Conservation (phyloP, 805 yeast genomes). For the Cyberlindnera veronae region DNA sequence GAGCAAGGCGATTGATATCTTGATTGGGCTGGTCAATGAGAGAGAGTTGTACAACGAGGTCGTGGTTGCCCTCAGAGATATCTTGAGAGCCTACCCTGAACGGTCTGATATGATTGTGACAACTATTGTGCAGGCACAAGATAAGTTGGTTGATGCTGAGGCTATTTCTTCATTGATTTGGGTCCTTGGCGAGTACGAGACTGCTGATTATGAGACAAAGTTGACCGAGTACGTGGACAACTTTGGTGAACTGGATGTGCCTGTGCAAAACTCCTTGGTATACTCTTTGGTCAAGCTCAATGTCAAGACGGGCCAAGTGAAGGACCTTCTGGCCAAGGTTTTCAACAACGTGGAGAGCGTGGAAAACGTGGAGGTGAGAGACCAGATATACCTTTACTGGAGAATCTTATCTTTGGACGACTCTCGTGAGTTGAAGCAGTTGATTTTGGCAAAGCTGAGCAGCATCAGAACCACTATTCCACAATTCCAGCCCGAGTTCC, state of each 20-base stretch:
- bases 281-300: constrained; percentile 61
- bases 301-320: constrained; percentile 37
- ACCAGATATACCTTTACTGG: constrained; percentile 79
- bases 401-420: constrained; percentile 55
- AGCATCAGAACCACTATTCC: constrained; percentile 71
- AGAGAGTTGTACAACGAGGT: constrained; percentile 67
- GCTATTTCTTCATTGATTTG: constrained; percentile 57
- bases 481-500: constrained; percentile 60
- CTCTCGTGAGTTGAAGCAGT: constrained; percentile 36
- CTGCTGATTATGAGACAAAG: constrained; percentile 48
- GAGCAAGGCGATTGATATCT: constrained; percentile 56
- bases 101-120: constrained; percentile 51
- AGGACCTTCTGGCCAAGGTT: constrained; percentile 49
- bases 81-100: constrained; percentile 61
- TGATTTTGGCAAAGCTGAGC: constrained; percentile 64
- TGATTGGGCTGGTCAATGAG: constrained; percentile 55
- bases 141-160: constrained; percentile 45
- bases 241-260: constrained; percentile 56
- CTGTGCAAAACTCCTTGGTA: constrained; percentile 56
- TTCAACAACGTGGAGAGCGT: constrained; percentile 64
- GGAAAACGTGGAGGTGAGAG: constrained; percentile 75
- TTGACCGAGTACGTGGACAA: constrained; percentile 44
- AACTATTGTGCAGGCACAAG: constrained; percentile 46
- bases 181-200: constrained; percentile 70
- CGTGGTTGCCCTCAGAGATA: constrained; percentile 57